These are phyloP conservation scores for Pleurostoma richardsiae DNA, from an alignment of 2,329 filamentous ascomycete species.

Conservation along the genomic window DNA sequence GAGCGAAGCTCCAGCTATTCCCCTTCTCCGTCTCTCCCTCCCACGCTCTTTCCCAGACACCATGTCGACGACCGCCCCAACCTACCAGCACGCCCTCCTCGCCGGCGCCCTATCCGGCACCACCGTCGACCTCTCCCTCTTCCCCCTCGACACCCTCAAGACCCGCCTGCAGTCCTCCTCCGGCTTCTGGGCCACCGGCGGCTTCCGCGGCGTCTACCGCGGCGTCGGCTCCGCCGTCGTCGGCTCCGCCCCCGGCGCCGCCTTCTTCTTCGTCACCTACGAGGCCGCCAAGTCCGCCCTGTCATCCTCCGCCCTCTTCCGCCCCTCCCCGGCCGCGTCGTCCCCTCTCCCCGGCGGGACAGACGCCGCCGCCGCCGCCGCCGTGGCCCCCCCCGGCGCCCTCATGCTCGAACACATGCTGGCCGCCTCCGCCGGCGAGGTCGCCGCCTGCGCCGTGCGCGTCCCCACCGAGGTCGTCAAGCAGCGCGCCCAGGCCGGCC, in stretches of 20 bases:
- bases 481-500: constrained; percentile 86
- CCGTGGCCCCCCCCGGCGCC: constrained; percentile 9
- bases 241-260: constrained; percentile 87
- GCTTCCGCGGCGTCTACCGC: constrained; percentile 87
- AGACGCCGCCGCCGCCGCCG: not conserved
- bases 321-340: constrained; percentile 18
- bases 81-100: constrained; percentile 59
- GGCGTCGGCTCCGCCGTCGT: constrained; percentile 86
- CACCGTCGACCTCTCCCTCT: constrained; percentile 94
- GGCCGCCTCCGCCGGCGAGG: constrained; percentile 80
- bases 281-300: constrained; percentile 65
- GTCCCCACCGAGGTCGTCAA: constrained; percentile 97
- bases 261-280: constrained; percentile 96
- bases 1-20: not conserved
- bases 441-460: constrained; percentile 85
- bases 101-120: constrained; percentile 90
- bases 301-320: constrained; percentile 32
- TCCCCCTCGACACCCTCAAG: constrained; percentile 97
- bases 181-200: constrained; percentile 77
- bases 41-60: not conserved
- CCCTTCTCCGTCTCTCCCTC: not conserved
- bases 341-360: constrained; percentile 21
- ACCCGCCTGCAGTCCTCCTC: constrained; percentile 84
- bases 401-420: constrained; percentile 63
- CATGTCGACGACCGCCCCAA: constrained; percentile 21